Conservation (phyloP, 257 asterid species). For the Solanum arcanum region DNA sequence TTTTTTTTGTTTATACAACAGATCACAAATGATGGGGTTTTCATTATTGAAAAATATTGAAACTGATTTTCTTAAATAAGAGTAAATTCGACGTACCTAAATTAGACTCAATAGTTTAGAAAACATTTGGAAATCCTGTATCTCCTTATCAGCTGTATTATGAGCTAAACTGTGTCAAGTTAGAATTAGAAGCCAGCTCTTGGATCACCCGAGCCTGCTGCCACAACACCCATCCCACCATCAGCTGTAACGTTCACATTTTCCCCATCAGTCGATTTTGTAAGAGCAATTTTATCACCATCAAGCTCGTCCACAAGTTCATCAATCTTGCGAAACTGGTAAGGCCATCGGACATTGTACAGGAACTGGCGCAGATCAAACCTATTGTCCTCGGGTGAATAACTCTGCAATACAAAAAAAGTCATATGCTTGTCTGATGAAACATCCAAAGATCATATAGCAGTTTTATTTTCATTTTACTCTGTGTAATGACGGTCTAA, state of each 20-base stretch:
- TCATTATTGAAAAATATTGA: not conserved
- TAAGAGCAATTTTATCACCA: slow-evolving; percentile 5
- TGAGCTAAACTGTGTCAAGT: not conserved
- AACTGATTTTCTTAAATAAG: not conserved
- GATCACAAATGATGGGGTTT: not conserved
- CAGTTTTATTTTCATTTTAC: not conserved
- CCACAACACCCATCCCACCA: slow-evolving; percentile 81
- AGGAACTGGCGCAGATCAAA: slow-evolving; percentile 86
- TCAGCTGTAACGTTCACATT: slow-evolving; percentile 6
- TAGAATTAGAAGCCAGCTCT: slow-evolving; percentile 53
- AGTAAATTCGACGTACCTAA: not conserved
- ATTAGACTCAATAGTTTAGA: not conserved
- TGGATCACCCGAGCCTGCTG: slow-evolving; percentile 81
- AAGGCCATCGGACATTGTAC: slow-evolving; percentile 85
- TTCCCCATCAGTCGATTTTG: slow-evolving; percentile 4
- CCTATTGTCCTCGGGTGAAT: slow-evolving; percentile 92
- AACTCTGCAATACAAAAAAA: slow-evolving; percentile 23
- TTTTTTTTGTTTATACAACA: not conserved
- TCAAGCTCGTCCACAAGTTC: slow-evolving; percentile 46
- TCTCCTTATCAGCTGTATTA: not conserved
- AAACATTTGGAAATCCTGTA: not conserved
- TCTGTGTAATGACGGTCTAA: not conserved
- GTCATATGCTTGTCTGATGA: not conserved
- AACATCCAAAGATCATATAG: not conserved
- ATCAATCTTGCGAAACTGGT: slow-evolving; percentile 73